Percentiles rank a stretch among this genome's conserved stretches.
Conservation (phyloP, 352 stramenopile species). For the Lagenidium sp. region DNA sequence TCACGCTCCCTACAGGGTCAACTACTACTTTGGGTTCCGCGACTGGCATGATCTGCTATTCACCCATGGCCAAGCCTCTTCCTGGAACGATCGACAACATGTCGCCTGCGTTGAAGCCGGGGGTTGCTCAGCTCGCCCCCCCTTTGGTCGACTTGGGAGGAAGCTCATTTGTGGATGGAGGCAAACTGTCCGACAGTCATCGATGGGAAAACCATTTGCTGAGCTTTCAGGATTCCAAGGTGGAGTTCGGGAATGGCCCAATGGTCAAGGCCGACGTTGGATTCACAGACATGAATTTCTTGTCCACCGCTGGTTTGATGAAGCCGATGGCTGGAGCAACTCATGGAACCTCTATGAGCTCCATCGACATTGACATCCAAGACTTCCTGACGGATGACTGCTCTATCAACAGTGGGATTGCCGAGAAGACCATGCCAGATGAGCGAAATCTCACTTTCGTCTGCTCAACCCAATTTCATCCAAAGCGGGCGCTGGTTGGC, state of each 20-base stretch:
- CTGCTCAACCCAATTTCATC: neutral
- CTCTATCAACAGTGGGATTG: slow-evolving; percentile 24
- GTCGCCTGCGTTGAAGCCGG: slow-evolving; percentile 72
- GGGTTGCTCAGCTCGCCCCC: slow-evolving; percentile 35
- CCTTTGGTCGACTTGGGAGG: slow-evolving; percentile 52
- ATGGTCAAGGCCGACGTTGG: slow-evolving; percentile 5
- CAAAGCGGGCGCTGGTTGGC: slow-evolving; percentile 48
- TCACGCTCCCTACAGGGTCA: too few relatives aligned
- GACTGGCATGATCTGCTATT: slow-evolving; percentile 51
- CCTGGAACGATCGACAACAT: slow-evolving; percentile 64
- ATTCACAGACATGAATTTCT: slow-evolving; percentile 7
- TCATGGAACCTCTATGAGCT: too few relatives aligned
- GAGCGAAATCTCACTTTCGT: too few relatives aligned
- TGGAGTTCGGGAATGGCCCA: slow-evolving; percentile 27
- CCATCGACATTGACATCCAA: slow-evolving; percentile 65
- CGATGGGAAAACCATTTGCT: slow-evolving; percentile 27
- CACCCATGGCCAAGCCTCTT: slow-evolving; percentile 69
- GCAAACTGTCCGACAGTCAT: slow-evolving; percentile 15
- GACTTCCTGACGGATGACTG: slow-evolving; percentile 76
- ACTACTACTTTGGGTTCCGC: slow-evolving; percentile 16
- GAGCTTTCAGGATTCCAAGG: slow-evolving; percentile 6
- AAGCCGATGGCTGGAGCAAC: slow-evolving; percentile 25
- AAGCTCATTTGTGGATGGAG: slow-evolving; percentile 16
- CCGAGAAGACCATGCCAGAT: neutral
- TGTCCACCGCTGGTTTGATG: slow-evolving; percentile 22